These are phyloP conservation scores for Ogataea henricii DNA, from an alignment of 805 yeast species.

Conservation along the genomic window DNA sequence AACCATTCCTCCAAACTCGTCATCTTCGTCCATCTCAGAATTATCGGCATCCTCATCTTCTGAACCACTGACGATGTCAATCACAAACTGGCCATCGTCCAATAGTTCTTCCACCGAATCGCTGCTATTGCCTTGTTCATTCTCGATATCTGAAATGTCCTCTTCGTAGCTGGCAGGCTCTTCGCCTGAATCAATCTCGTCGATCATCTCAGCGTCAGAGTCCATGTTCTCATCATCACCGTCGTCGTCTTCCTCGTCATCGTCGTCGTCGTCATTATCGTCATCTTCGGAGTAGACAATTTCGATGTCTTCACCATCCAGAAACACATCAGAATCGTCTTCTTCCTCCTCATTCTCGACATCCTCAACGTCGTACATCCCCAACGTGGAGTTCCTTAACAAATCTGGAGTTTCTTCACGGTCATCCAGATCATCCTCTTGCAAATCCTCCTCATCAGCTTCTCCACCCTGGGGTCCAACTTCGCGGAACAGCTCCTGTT, in stretches of 20 bases:
- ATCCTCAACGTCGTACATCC: constrained; percentile 88
- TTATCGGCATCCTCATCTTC: constrained; percentile 27
- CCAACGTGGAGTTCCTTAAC: constrained; percentile 84
- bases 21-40: constrained; percentile 26
- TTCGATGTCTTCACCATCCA: constrained; percentile 37
- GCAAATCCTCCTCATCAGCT: constrained; percentile 60
- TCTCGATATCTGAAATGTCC: constrained; percentile 26
- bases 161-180: constrained; percentile 26
- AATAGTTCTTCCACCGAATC: constrained; percentile 28
- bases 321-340: constrained; percentile 28
- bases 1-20: constrained; percentile 22
- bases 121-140: constrained; percentile 20
- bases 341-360: constrained; percentile 39
- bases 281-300: constrained; percentile 32
- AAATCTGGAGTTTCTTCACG: constrained; percentile 80
- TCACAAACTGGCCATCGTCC: constrained; percentile 29
- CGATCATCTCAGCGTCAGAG: constrained; percentile 18
- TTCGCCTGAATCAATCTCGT: constrained; percentile 20
- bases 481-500: constrained; percentile 59
- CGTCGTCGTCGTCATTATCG: constrained; percentile 20
- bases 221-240: constrained; percentile 23
- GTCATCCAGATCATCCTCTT: constrained; percentile 59
- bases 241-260: constrained; percentile 43
- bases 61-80: constrained; percentile 33
- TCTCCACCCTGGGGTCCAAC: constrained; percentile 28